Evolutionary conservation across 345 rosid species (phyloP).

Genomic region (Melastoma malabathricum): DNA sequence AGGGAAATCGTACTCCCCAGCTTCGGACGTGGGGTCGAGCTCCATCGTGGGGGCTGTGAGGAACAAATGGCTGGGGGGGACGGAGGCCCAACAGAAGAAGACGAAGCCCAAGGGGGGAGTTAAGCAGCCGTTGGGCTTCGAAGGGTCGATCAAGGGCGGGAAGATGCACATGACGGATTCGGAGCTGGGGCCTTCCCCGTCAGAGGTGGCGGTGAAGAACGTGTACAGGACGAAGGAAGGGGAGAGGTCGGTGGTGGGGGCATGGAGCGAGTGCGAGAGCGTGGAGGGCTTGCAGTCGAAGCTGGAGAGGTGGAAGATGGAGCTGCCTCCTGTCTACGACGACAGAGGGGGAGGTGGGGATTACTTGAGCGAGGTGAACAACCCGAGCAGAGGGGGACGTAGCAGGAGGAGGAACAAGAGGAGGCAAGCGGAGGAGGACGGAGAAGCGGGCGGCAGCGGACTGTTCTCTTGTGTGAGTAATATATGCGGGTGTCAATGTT

Average conservation of each 20-base stretch:
- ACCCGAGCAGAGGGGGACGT: slow-evolving; percentile 1
- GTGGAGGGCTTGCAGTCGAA: slow-evolving; percentile 74
- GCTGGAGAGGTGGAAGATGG: slow-evolving; percentile 69
- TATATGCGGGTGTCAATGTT: slow-evolving; percentile 54
- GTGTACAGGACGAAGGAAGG: slow-evolving; percentile 17
- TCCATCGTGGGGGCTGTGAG: no score
- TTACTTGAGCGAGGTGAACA: slow-evolving; percentile 13
- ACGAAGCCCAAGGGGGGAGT: neutral
- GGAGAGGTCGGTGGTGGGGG: slow-evolving; percentile 40
- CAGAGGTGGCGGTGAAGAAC: slow-evolving; percentile 57
- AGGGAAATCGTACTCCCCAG: no score
- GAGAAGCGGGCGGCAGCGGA: slow-evolving; percentile 15
- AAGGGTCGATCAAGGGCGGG: slow-evolving; percentile 8
- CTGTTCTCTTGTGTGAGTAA: slow-evolving; percentile 60
- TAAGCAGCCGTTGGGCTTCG: slow-evolving; percentile 5
- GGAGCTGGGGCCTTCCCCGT: slow-evolving; percentile 75
- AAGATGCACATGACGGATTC: slow-evolving; percentile 36
- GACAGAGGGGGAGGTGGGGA: slow-evolving; percentile 14
- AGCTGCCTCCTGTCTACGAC: slow-evolving; percentile 59
- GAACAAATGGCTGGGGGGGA: neutral
- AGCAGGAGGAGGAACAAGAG: slow-evolving; percentile 18
- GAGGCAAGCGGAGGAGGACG: slow-evolving; percentile 18
- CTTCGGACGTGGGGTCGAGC: no score
- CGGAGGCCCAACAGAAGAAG: slow-evolving; percentile 1
- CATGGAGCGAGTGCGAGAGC: slow-evolving; percentile 49